Conservation (phyloP, 225 moss, liverwort and hornwort genomes). For the Antitrichia curtipendula region DNA sequence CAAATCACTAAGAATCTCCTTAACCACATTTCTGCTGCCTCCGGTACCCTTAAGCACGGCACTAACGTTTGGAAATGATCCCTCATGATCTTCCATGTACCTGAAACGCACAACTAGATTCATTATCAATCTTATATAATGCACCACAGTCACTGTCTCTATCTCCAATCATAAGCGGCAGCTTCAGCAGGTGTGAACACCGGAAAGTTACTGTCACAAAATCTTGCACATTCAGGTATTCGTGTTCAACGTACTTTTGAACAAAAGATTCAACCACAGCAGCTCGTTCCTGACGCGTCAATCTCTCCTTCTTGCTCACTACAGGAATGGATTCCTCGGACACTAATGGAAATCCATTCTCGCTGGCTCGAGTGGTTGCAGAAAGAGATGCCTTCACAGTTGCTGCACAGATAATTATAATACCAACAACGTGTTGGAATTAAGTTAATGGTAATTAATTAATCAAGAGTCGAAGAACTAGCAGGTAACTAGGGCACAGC, state of each 20-base stretch:
- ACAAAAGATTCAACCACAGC: slow-evolving; percentile 42
- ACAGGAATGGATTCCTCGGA: slow-evolving; percentile 13
- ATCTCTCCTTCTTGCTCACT: slow-evolving; percentile 23
- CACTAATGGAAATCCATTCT: slow-evolving; percentile 6
- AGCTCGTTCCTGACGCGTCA: slow-evolving; percentile 42
- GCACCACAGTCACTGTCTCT: not conserved
- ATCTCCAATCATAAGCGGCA: not conserved
- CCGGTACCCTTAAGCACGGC: slow-evolving; percentile 33
- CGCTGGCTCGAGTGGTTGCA: slow-evolving; percentile 2
- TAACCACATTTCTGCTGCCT: slow-evolving; percentile 40
- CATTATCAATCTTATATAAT: not conserved
- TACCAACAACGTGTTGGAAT: not conserved
- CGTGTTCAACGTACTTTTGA: slow-evolving; percentile 6
- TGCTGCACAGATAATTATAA: slow-evolving; percentile 11
- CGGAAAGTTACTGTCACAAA: not conserved
- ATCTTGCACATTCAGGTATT: not conserved
- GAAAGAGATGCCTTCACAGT: slow-evolving; percentile 1
- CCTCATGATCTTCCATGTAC: slow-evolving; percentile 31
- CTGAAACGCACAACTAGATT: not conserved
- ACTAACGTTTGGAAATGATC: slow-evolving; percentile 37
- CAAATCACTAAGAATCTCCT: slow-evolving; percentile 30
- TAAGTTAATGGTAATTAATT: not conserved
- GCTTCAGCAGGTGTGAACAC: not conserved
- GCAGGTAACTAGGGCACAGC: not conserved
- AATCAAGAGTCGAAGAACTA: not conserved